Base-by-base conservation (phyloP, 257 asterid genomes). In the Lycium barbarum region DNA sequence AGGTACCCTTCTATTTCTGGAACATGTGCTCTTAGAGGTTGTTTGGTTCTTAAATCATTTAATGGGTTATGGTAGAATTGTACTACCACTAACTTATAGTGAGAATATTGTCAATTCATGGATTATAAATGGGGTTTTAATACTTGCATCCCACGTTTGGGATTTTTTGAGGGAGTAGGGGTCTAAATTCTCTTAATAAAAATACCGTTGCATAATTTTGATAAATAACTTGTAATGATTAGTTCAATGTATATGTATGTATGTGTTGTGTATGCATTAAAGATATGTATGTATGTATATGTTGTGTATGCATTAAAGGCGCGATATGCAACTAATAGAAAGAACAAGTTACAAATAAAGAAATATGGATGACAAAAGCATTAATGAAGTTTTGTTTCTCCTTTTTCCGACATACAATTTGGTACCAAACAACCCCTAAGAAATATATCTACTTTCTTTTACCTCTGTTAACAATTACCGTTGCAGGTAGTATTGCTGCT, bases 401-500 rank as follows among this genome's bases (percentile, higher is more conserved):
- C 82, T 5, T 71, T 53, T 26, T 53, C 63, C 47, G 45, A 7
- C 47, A 14, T 49, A 14, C 22, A 53, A 26, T 53, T 54, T 26
- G 14, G 14, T 53, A 78, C 33, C 82, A 78, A 78, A 78, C 82
- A 78, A 78, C 82, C 65, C 49, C 45, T 22, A 78, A 78, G 78
- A 45, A 45, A 51, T 43, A 47, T 54, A 35, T 63, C 33, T 82
- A 43, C 78, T 10, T 81, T 45, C 15, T 81, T 10, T 62, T 81
- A 81, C 66, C 79, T 83, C 83, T 86, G 81, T 78, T 17, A 33
- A 66, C 78, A 57, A 62, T 82, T 65, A 76, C 8, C 65, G 66
- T 84, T 88, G 86, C 93, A 95, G 98, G 94, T 95, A 85, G 73
- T 92, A 81, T 85, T 95, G 91, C 89, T 95, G 90, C 91, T 95